Base-by-base conservation (phyloP, 2,329 filamentous ascomycete species). In the Tolypocladium amazonense region DNA sequence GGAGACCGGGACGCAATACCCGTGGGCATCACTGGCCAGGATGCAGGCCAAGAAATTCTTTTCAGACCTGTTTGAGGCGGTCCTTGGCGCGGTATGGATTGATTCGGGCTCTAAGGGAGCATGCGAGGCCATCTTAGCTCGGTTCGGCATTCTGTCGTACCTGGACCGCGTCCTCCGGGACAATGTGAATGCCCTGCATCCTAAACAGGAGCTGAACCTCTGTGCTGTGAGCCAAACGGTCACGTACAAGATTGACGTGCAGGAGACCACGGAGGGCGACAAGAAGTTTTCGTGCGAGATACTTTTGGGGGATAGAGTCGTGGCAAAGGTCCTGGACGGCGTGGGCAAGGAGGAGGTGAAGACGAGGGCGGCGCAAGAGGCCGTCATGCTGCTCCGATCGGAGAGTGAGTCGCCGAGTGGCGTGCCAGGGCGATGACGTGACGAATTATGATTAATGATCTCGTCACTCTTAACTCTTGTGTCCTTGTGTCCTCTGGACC, bases 31-130 rank as follows among this genome's bases (percentile, higher is more conserved):
- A 0, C 81, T 97, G 0, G 78, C 85, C 0, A 78, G 81, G 0
- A 76, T 95, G 0, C 78, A 81, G 18, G 80, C 86, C 0, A 83
- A 83, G 20, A 97, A 97, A 69, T 89, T 90, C 71, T 88, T 88
- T 72, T 93, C 88, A 0, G 92, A 97, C 70, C 75, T 97, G 9
- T 78, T 97, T 12, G 93, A 97, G 75, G 83, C 84, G 38, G 70
- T 95, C 0, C 72, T 97, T 0, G 93, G 90, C 0, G 92, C 92
- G 0, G 80, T 97, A 0, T 97, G 89, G 78, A 77, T 96, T 25
- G 94, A 97, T 70, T 89, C 80, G 0, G 88, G 88, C 0, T 79
- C 81, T 1, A 69, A 90, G 18, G 75, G 75, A 0, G 71, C 70
- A 0, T 95, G 90, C 66, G 76, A 80, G 56, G 67, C 58, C 0